Evolutionary conservation across 352 stramenopile genomes (phyloP).

Genomic region (Globisporangium cylindrosporum): DNA sequence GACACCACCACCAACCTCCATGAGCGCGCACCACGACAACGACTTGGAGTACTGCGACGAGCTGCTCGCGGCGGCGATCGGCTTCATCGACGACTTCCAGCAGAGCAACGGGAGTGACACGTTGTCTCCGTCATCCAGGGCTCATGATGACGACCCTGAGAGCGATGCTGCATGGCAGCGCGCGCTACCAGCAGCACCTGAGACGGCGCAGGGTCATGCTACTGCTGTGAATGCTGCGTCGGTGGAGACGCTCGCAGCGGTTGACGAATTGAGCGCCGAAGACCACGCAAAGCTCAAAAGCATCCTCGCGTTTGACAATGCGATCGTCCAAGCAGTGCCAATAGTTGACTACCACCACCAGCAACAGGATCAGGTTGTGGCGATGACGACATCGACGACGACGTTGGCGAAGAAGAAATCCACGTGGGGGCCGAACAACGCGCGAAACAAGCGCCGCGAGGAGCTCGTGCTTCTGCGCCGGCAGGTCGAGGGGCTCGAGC

Average conservation of each 20-base stretch:
- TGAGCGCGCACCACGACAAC: not conserved
- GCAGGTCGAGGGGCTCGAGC: conserved; percentile 36
- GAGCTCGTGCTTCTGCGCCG: conserved; percentile 38
- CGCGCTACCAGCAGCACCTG: no score
- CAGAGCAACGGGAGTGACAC: not conserved
- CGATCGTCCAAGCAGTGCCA: not conserved
- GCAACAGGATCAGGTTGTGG: not conserved
- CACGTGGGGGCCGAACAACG: conserved; percentile 3
- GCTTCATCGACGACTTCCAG: not conserved
- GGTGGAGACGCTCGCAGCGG: not conserved
- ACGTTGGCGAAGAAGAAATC: not conserved
- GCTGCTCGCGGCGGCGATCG: not conserved
- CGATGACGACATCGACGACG: not conserved
- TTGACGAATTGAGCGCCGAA: not conserved
- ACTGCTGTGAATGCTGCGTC: not conserved
- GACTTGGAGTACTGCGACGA: not conserved
- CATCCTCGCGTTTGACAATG: not conserved
- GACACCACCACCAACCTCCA: not conserved
- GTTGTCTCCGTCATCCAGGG: not conserved
- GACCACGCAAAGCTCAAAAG: not conserved
- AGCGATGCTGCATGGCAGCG: not conserved
- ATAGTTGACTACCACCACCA: not conserved
- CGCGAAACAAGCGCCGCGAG: conserved; percentile 24
- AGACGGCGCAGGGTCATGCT: not conserved
- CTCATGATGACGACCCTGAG: not conserved